Percentiles rank a stretch among this genome's conserved stretches.
These are phyloP conservation scores for Bimuria novae-zelandiae DNA, from an alignment of 2,329 filamentous ascomycete genomes.

Conservation along the genomic window DNA sequence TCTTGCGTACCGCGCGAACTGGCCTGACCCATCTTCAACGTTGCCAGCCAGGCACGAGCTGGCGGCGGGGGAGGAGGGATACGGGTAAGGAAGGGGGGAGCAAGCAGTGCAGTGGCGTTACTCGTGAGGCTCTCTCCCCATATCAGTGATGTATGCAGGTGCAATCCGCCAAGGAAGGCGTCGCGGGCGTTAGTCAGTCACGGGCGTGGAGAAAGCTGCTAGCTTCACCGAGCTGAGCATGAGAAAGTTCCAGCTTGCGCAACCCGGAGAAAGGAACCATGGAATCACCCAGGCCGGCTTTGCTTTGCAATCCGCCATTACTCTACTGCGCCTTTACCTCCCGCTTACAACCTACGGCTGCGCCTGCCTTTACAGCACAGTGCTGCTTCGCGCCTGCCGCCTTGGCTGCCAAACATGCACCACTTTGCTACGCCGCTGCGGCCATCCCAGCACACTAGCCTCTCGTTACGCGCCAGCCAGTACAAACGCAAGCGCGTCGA, in stretches of 20 bases:
- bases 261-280: background rate
- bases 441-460: conserved; percentile 30
- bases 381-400: too few species aligned
- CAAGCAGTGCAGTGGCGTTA: conserved; percentile 11
- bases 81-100: conserved; percentile 8
- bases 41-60: conserved; percentile 33
- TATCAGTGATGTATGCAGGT: conserved; percentile 4
- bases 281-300: background rate
- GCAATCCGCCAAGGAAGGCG: conserved; percentile 1
- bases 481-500: conserved; percentile 33
- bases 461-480: conserved; percentile 40
- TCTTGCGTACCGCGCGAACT: conserved; percentile 38
- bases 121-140: conserved; percentile 3
- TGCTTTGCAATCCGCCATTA: conserved; percentile 6
- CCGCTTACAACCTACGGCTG: background rate
- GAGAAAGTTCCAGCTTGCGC: too few species aligned
- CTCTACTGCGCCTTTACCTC: conserved; percentile 2
- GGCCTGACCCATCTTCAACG: conserved; percentile 46
- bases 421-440: conserved; percentile 39
- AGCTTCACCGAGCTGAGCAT: background rate
- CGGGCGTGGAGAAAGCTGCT: conserved; percentile 2
- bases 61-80: conserved; percentile 21
- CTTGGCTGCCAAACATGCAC: conserved; percentile 28
- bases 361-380: too few species aligned
- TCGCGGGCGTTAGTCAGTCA: too few species aligned